A percentile compares a stretch with the other conserved stretches of the same genome.
Evolutionary conservation across 1,139 yeast species (phyloP).

Genomic region (Meyerozyma carpophila): DNA sequence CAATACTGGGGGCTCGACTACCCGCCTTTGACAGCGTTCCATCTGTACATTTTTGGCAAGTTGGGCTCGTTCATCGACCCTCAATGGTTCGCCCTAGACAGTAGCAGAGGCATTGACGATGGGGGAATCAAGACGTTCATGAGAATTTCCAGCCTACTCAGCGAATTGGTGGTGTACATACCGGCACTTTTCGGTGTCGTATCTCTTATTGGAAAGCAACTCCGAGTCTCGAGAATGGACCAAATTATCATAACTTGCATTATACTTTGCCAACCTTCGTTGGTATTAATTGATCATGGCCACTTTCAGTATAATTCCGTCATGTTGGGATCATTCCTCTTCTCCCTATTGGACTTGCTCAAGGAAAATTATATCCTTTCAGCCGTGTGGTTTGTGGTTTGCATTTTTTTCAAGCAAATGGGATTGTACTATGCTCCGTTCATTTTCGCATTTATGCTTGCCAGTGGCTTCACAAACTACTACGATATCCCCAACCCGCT

Average conservation of each 20-base stretch:
- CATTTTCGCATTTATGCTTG: constrained; percentile 69
- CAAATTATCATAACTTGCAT: constrained; percentile 73
- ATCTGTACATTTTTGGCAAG: constrained; percentile 74
- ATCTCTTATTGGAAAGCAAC: constrained; percentile 58
- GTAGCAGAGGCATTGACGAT: constrained; percentile 72
- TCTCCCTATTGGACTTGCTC: constrained; percentile 61
- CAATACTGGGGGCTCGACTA: constrained; percentile 97
- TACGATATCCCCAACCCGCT: constrained; percentile 10
- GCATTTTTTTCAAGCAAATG: constrained; percentile 91
- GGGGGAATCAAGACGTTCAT: constrained; percentile 68
- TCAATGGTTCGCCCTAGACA: constrained; percentile 69
- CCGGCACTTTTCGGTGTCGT: constrained; percentile 76
- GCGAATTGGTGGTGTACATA: constrained; percentile 69
- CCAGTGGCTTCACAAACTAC: constrained; percentile 27
- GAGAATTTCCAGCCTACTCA: constrained; percentile 72
- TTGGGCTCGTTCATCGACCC: constrained; percentile 61
- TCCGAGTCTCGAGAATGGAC: constrained; percentile 57
- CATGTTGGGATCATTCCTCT: constrained; percentile 81
- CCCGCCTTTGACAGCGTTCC: constrained; percentile 95
- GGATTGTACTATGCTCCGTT: constrained; percentile 89
- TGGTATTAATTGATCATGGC: constrained; percentile 89
- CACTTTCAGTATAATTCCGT: constrained; percentile 94
- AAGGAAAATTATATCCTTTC: constrained; percentile 62
- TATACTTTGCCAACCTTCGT: constrained; percentile 73
- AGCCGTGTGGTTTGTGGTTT: constrained; percentile 72